phyloP scores from a whole-genome alignment of 208 protist genomes.

The Trypanosoma rangeli region DNA sequence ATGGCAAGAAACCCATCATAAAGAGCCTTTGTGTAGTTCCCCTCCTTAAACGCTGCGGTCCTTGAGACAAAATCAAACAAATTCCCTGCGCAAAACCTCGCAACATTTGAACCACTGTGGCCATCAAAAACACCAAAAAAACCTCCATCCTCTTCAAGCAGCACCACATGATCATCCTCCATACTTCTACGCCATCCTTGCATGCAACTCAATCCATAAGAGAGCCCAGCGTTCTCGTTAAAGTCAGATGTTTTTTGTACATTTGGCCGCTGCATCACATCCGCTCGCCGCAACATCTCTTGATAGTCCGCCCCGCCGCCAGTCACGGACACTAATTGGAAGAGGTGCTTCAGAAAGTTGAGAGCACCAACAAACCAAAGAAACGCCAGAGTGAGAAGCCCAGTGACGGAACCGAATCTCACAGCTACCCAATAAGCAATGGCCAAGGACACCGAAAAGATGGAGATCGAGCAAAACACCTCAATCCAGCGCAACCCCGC shows the following conservation, averaged over 20 bases:
- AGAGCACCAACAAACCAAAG: slow-evolving; percentile 23
- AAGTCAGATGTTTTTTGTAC: slow-evolving; percentile 59
- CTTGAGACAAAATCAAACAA: slow-evolving; percentile 72
- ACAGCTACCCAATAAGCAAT: slow-evolving; percentile 17
- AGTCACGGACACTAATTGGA: slow-evolving; percentile 15
- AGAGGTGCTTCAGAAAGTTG: slow-evolving; percentile 18
- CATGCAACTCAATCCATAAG: slow-evolving; percentile 80
- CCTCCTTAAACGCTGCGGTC: slow-evolving; percentile 55
- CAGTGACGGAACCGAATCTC: slow-evolving; percentile 12
- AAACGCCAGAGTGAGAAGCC: slow-evolving; percentile 12
- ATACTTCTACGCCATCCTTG: slow-evolving; percentile 91
- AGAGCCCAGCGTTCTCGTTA: slow-evolving; percentile 66
- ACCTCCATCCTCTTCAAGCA: slow-evolving; percentile 67
- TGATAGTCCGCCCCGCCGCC: slow-evolving; percentile 41
- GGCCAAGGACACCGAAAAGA: slow-evolving; percentile 13
- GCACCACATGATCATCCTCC: slow-evolving; percentile 89
- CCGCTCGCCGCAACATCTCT: slow-evolving; percentile 74
- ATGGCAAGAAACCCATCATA: slow-evolving; percentile 87
- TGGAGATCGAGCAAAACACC: slow-evolving; percentile 6
- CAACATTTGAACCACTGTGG: slow-evolving; percentile 74
- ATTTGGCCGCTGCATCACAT: slow-evolving; percentile 89
- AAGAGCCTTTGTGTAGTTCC: slow-evolving; percentile 63
- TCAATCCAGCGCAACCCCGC: neutral
- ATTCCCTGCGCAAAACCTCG: slow-evolving; percentile 79
- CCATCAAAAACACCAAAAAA: slow-evolving; percentile 93